phyloP scores from a whole-genome alignment of 371 early-diverging fungal species.

The Synchytrium microbalum region DNA sequence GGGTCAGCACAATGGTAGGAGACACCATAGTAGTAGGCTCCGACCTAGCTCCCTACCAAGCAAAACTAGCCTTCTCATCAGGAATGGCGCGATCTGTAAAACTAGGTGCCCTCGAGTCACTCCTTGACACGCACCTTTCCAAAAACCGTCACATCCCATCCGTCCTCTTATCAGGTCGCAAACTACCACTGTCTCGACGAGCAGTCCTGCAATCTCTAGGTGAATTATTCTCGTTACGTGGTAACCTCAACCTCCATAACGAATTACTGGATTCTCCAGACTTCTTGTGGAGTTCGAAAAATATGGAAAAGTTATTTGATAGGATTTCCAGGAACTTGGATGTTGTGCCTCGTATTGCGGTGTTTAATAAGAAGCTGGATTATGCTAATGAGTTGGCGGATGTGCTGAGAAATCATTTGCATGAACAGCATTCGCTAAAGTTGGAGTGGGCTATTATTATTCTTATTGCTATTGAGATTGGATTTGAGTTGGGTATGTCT shows the following conservation, averaged over 20 bases:
- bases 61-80: constrained; percentile 44
- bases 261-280: constrained; percentile 47
- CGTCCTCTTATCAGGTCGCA: constrained; percentile 34
- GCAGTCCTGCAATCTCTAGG: constrained; percentile 37
- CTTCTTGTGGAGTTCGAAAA: constrained; percentile 37
- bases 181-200: constrained; percentile 29
- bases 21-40: constrained; percentile 40
- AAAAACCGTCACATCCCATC: constrained; percentile 35
- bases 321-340: constrained; percentile 36
- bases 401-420: constrained; percentile 37
- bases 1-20: constrained; percentile 29
- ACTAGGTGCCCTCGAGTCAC: constrained; percentile 36
- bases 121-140: constrained; percentile 39
- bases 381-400: constrained; percentile 50
- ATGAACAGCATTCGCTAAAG: constrained; percentile 40
- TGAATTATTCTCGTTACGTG: constrained; percentile 39
- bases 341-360: constrained; percentile 37
- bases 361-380: constrained; percentile 50
- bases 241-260: constrained; percentile 37
- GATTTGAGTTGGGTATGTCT: constrained; percentile 13
- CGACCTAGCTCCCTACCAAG: constrained; percentile 28
- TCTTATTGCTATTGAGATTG: constrained; percentile 36
- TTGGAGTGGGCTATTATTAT: constrained; percentile 49
- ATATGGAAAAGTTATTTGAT: constrained; percentile 39
- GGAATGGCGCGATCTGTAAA: constrained; percentile 44